Evolutionary conservation across 2,329 filamentous ascomycete species (phyloP).

Genomic region (Fusarium sp.): DNA sequence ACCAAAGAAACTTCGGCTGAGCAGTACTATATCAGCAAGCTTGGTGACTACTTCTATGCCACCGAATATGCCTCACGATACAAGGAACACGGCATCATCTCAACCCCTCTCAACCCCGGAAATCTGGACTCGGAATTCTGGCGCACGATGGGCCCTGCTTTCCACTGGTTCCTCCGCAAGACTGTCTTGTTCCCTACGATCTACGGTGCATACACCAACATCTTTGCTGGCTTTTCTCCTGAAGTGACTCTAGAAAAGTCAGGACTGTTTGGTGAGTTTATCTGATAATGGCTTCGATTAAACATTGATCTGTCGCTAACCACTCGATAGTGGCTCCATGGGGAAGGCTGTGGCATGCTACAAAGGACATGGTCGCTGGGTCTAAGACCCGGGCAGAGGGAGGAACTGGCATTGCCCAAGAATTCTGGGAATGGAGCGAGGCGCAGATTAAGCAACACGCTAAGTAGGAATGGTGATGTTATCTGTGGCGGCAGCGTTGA

Average conservation of each 20-base stretch:
- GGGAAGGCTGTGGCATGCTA: constrained; percentile 49
- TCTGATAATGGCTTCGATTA: neutral
- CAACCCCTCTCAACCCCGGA: constrained; percentile 54
- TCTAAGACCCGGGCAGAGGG: constrained; percentile 49
- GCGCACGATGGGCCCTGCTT: constrained; percentile 41
- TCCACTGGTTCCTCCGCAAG: constrained; percentile 29
- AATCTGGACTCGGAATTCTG: constrained; percentile 54
- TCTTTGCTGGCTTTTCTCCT: constrained; percentile 60
- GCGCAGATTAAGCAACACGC: constrained; percentile 46
- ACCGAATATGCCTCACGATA: constrained; percentile 47
- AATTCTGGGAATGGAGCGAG: constrained; percentile 56
- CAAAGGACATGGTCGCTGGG: constrained; percentile 45
- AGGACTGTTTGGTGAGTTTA: constrained; percentile 30
- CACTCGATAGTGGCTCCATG: constrained; percentile 50
- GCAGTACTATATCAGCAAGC: constrained; percentile 48
- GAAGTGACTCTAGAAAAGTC: constrained; percentile 52
- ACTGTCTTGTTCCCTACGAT: constrained; percentile 44
- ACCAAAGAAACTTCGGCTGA: constrained; percentile 12
- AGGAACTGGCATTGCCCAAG: constrained; percentile 47
- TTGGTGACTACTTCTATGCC: constrained; percentile 48
- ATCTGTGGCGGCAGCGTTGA: neutral
- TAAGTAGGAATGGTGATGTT: neutral
- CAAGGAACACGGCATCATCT: constrained; percentile 46
- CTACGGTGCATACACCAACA: constrained; percentile 60
- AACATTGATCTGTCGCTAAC: neutral